Base-by-base conservation (phyloP, 1,139 yeast genomes). In the Magnusiomyces suaveolens region DNA sequence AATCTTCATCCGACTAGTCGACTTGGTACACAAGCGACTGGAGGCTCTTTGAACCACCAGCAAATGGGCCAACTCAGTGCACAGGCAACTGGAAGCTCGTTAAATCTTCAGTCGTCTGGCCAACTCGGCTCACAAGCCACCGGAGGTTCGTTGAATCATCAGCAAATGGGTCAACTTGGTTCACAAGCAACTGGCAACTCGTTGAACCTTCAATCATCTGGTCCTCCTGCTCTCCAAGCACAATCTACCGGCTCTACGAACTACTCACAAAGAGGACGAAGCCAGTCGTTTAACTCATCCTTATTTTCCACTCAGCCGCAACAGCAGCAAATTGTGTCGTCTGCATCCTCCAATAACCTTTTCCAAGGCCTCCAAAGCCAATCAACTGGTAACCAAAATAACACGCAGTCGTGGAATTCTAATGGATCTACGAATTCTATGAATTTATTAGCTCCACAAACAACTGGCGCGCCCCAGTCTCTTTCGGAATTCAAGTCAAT, bases 1-100 rank as follows among this genome's bases (percentile, higher is more conserved):
- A 36, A 36, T n/a, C 54, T 54, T n/a, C 57, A 54, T 24, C 38
- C 51, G 14, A 48, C 54, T 4, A 53, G 57, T 14, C 50, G 18
- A 3, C 46, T 50, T 3, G 23, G 4, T 18, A 4, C 20, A 4
- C 44, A 41, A 41, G 23, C 44, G 10, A 41, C 51, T 8, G n/a
- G n/a, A n/a, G 50, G 41, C 23, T 33, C 39, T 16, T 32, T 20
- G 6, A 18, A 20, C 29, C 36, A 3, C 38, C 46, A 33, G 43
- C 18, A 44, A 21, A 39, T 20, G 16, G 25, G 25, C 20, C 23
- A 18, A 10, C 44, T 24, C n/a, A 25, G 20, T 26, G 41, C 6
- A 29, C 47, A 26, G 3, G 32, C 43, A 4, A 21, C 33, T 8
- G 41, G 50, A 12, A 29, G 32, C 3, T 46, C 53, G 16, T 38